Conservation (phyloP, 1,284 basidiomycete genomes). For the Heimioporus retisporus region DNA sequence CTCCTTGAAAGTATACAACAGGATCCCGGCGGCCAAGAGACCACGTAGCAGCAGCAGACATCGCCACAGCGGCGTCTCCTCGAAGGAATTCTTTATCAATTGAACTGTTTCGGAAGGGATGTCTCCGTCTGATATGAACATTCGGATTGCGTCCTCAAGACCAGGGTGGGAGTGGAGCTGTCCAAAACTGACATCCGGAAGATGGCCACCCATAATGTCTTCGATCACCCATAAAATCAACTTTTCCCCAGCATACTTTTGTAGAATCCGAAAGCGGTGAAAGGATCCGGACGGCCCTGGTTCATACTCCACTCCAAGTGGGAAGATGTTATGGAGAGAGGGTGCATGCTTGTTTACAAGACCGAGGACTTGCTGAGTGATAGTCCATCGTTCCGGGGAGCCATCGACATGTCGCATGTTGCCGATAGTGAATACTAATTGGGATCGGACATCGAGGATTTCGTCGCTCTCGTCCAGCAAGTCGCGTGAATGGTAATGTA, state of each 20-base stretch:
- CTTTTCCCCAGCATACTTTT: too few relatives aligned
- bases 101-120: too few relatives aligned
- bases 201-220: too few relatives aligned
- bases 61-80: conserved; percentile 35
- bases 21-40: conserved; percentile 51
- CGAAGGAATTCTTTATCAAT: conserved; percentile 10
- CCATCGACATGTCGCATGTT: background rate
- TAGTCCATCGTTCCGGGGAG: background rate
- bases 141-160: too few relatives aligned
- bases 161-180: too few relatives aligned
- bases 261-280: too few relatives aligned
- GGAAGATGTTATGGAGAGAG: background rate
- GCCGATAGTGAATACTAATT: background rate
- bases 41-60: conserved; percentile 54
- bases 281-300: too few relatives aligned
- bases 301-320: conserved; percentile 20
- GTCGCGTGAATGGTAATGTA: background rate
- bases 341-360: background rate
- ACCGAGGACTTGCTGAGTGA: background rate
- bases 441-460: background rate
- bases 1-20: conserved; percentile 28
- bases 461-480: background rate
- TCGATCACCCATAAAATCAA: too few relatives aligned
- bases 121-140: too few relatives aligned
- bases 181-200: too few relatives aligned